Evolutionary conservation across 768 basidiomycete species (phyloP), one percentile per base, ranked within the genome.

Genomic region (Ephemerocybe angulata): DNA sequence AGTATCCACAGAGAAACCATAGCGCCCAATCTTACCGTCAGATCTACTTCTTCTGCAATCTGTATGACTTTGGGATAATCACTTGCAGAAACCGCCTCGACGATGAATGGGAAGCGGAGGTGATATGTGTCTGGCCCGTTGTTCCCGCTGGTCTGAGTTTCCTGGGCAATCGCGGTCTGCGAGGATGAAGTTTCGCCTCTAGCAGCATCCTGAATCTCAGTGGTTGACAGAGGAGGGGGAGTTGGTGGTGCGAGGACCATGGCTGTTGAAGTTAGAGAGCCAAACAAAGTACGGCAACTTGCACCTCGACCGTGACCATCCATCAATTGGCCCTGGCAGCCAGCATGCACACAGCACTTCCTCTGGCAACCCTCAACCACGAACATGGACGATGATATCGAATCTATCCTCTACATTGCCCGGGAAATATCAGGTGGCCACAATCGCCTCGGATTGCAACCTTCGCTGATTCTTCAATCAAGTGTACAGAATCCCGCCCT

Each of bases 401-500:
- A 95, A 70, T 92, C 91, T 43, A 82, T 95, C 62, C 75, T 97
- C 33, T 94, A 91, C 70, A 86, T 96, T 59, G 87, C 84, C n/a
- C 79, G 93, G 37, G 93, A 95, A 75, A 79, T 95, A 51, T 93
- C 89, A 76, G 92, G 93, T 93, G 63, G 66, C 74, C 28, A 12
- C 22, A 19, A 28, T 70, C 37, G 27, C 44, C 25, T 38, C 35
- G 21, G 17, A 29, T 29, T 31, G 22, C 42, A 25, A 33, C 19
- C 44, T 50, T 56, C 58, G 43, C 50, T 38, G n/a, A 35, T 55
- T 25, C 35, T 54, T 40, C 47, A 33, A 10, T 54, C 10, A 21
- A 95, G 94, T 96, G 33, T 96, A 87, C 77, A 91, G 87, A 75
- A 92, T 97, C 44, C 94, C 94, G 2, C 85, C 93, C 44, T 74